Base-by-base conservation (phyloP, 495 filamentous ascomycete genomes). In the Penicillium manginii region DNA sequence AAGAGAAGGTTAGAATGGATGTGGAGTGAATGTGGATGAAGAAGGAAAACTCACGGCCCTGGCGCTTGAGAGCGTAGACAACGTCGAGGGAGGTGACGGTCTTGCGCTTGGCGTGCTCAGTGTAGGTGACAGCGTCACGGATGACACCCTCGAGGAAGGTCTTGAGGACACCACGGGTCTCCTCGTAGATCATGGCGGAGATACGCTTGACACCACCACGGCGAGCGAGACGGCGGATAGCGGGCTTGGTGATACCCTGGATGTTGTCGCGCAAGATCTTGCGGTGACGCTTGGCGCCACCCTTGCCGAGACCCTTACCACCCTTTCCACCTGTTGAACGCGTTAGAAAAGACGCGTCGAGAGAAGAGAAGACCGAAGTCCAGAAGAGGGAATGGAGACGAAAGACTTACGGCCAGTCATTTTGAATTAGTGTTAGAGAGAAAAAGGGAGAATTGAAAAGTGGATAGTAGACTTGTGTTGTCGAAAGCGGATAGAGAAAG, bases 201-300 rank as follows among this genome's bases (percentile, higher is more conserved):
- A 99, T 99, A 97, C 96, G 94, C 91, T 99, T 97, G 84, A 97
- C 93, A 92, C 93, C 93, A 82, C 93, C 93, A 91, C 93, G 92
- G 78, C 93, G 92, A 58, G 94, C 94, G 78, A 99, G 94, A 96
- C 94, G 96, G 77, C 94, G 92, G 84, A 99, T 99, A 75, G 94
- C 94, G 77, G 94, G 94, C 91, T 99, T 99, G 78, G 94, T 99
- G 80, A 99, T 99, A 85, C 94, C 94, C 83, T 87, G 87, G 76
- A 89, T 86, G 89, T 97, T 98, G 89, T 98, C 94, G 82, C 93
- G 91, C 76, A 98, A 87, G 81, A 98, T 97, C 91, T 98, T 98
- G 72, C 94, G 88, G 79, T 97, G 92, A 79, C 86, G 86, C 85
- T 89, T 89, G 71, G 86, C 86, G 65, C 86, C 86, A 80, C 93